Conservation (phyloP, 176 grass and related monocot species). For the Bromus sterilis region DNA sequence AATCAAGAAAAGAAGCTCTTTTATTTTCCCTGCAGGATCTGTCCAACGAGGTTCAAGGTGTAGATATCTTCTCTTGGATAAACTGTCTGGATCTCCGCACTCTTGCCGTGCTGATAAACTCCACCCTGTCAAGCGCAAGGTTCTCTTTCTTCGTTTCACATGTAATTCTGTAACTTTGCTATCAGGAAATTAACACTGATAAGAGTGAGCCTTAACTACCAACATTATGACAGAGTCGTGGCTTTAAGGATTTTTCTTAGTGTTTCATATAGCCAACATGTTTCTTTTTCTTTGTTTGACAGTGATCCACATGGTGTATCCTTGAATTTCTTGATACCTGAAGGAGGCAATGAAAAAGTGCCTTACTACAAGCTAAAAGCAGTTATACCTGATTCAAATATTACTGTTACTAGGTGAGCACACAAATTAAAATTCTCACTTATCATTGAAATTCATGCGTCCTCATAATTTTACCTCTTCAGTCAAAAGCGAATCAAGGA, state of each 20-base stretch:
- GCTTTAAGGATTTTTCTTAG: neutral
- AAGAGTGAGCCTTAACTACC: neutral
- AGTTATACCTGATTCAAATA: constrained; percentile 59
- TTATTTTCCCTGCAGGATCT: neutral
- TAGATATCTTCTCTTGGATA: constrained; percentile 69
- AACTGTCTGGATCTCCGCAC: constrained; percentile 63
- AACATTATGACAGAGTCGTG: neutral
- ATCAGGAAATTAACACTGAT: neutral
- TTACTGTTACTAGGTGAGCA: constrained; percentile 67
- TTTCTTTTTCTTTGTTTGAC: constrained; percentile 28
- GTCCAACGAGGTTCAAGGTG: neutral
- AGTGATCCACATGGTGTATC: constrained; percentile 62
- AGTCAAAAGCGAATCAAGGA: constrained; percentile 69
- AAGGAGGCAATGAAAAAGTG: constrained; percentile 43
- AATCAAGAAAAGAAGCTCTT: neutral
- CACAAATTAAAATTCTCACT: neutral
- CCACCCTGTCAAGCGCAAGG: constrained; percentile 77
- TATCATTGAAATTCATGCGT: neutral
- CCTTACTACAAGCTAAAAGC: constrained; percentile 82
- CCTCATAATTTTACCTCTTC: constrained; percentile 23
- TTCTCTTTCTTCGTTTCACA: neutral
- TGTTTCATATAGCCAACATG: neutral
- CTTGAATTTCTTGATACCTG: constrained; percentile 75
- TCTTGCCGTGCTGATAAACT: constrained; percentile 71
- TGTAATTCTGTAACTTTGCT: neutral